Percentiles rank a stretch among this genome's conserved stretches.
Evolutionary conservation across 176 grass and related monocot species (phyloP).

Genomic region (Triticum dicoccoides): DNA sequence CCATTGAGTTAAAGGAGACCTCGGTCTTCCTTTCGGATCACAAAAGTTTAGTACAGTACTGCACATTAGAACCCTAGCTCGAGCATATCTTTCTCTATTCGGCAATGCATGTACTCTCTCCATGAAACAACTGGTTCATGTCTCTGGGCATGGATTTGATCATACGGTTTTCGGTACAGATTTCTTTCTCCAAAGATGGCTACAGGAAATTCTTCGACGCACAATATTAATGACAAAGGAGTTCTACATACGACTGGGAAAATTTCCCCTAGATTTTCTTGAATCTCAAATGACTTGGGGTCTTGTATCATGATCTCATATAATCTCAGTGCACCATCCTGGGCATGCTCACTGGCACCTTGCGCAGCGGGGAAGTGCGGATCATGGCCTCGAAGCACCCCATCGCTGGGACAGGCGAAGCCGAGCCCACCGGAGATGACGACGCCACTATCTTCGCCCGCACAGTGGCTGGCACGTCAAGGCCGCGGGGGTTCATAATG

Average conservation of each 20-base stretch:
- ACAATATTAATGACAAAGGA: not conserved
- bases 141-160: not conserved
- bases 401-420: not conserved
- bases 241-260: not conserved
- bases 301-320: not conserved
- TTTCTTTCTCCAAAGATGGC: not conserved
- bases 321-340: conserved; percentile 39
- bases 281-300: not conserved
- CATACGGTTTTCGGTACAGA: not conserved
- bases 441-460: not conserved
- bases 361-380: conserved; percentile 1
- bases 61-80: no score
- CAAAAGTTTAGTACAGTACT: no score
- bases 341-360: not conserved
- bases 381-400: conserved; percentile 29
- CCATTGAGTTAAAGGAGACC: no score
- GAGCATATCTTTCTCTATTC: not conserved
- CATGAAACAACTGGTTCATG: not conserved
- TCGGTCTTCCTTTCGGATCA: no score
- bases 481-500: not conserved
- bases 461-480: not conserved
- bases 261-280: not conserved
- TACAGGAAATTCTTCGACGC: not conserved
- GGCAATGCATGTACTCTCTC: not conserved
- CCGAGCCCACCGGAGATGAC: not conserved